Evolutionary conservation across 2,329 filamentous ascomycete genomes (phyloP), one percentile per base, ranked within the genome.

Genomic region (Curvularia lunata): DNA sequence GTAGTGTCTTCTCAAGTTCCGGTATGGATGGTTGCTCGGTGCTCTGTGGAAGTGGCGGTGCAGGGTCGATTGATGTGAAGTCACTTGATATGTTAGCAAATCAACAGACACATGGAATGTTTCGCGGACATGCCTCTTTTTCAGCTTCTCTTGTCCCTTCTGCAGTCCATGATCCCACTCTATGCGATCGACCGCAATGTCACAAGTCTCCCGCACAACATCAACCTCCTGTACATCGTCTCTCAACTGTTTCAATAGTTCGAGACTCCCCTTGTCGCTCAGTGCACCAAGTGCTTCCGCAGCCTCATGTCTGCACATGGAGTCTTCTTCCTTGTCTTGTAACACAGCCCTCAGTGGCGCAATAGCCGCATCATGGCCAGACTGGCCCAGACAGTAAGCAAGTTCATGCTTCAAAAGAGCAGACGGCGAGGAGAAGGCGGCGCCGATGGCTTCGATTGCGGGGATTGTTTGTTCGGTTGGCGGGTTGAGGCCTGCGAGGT

Each of bases 231-330:
- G 86, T 61, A 83, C 79, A 62, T 91, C 87, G 74, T 97, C 91
- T 62, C 91, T 85, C 72, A 92, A 86, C 64, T 86, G 78, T 73
- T 84, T 86, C 64, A 99, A 80, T 32, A 98, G 78, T 2, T 87
- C 86, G 73, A 99, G 76, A 72, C 91, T 93, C 4, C 84, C 84
- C 28, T 82, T 79, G 73, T 94, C 88, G 4, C 91, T 92, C 60
- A 99, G 81, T 10, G 95, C 95, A 12, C 92, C 95, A 13, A 99
- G 83, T 2, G 95, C 95, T 82, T 99, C 95, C 2, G 94, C 95
- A 16, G 95, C 94, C 81, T 99, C 95, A 71, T 99, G 95, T 67
- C 95, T 85, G 78, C 92, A 96, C 93, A 99, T 99, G 37, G 90
- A 79, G 80, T 98, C 93, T 78, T 98, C 92, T n/a, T 86, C 75